Percentiles rank a stretch among this genome's conserved stretches.
Conservation (phyloP, 257 asterid species). For the Primulina eburnea region DNA sequence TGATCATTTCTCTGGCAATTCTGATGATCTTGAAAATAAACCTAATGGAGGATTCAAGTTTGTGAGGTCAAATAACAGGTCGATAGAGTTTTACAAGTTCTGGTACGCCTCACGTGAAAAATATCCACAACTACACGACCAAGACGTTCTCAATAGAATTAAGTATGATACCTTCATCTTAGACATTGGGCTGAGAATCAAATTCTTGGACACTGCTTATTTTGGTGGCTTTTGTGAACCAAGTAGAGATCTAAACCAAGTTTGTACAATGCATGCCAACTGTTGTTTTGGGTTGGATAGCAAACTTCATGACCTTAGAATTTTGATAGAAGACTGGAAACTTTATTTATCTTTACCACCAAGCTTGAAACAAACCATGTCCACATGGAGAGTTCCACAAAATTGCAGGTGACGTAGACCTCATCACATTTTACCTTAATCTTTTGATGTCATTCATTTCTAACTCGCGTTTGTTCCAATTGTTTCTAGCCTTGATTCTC, state of each 20-base stretch:
- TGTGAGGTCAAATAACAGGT: constrained; percentile 52
- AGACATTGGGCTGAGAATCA: constrained; percentile 47
- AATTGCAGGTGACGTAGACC: constrained; percentile 57
- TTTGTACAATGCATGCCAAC: constrained; percentile 81
- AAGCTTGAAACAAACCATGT: constrained; percentile 23
- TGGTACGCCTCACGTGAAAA: constrained; percentile 53
- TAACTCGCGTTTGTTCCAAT: neutral
- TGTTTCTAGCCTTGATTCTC: neutral
- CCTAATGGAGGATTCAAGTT: constrained; percentile 74
- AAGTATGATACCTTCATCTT: constrained; percentile 41
- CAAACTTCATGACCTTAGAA: constrained; percentile 72
- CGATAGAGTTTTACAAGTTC: constrained; percentile 70
- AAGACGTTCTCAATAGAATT: constrained; percentile 65
- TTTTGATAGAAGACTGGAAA: constrained; percentile 70
- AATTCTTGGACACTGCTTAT: constrained; percentile 57
- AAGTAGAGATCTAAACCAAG: constrained; percentile 54
- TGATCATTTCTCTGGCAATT: constrained; percentile 57
- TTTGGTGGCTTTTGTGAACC: constrained; percentile 85
- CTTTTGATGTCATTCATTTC: neutral
- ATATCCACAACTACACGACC: constrained; percentile 67
- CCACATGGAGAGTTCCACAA: constrained; percentile 73
- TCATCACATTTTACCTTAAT: neutral
- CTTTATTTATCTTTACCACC: constrained; percentile 43
- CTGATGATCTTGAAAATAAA: constrained; percentile 40
- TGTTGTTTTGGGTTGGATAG: constrained; percentile 64